A percentile compares a stretch with the other conserved stretches of the same genome.
These are phyloP conservation scores for Eucalyptus fibrosa DNA, from an alignment of 345 rosid species.

Conservation along the genomic window DNA sequence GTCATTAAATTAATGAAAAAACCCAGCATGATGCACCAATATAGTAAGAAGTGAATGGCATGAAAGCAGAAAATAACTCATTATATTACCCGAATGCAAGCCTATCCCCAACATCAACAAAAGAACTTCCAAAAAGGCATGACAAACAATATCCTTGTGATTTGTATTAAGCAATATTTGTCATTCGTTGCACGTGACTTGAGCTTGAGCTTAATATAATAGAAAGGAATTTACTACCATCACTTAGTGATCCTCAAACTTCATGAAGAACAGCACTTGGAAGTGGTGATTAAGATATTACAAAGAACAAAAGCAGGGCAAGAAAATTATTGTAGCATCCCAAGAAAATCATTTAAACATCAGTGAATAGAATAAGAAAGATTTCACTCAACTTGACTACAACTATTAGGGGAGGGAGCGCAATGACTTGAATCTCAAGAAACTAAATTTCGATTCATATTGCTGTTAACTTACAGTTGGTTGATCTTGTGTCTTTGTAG, in stretches of 20 bases:
- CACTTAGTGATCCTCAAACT: neutral
- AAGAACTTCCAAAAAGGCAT: neutral
- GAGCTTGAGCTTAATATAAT: neutral
- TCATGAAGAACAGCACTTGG: neutral
- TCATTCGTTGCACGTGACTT: neutral
- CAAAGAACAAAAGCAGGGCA: neutral
- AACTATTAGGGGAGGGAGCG: neutral
- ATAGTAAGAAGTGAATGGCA: neutral
- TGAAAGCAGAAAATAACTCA: neutral
- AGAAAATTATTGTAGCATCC: neutral
- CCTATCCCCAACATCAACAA: neutral
- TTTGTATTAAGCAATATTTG: neutral
- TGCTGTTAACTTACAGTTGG: constrained; percentile 34
- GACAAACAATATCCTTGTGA: neutral
- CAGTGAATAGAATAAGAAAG: neutral
- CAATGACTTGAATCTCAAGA: neutral
- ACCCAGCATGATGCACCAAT: neutral
- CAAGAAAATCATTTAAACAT: neutral
- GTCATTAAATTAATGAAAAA: neutral
- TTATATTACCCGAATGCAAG: neutral
- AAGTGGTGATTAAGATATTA: neutral
- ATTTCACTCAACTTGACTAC: neutral
- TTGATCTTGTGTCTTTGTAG: constrained; percentile 60
- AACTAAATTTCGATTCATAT: neutral
- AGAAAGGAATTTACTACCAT: neutral